phyloP scores from a whole-genome alignment of 192 early-diverging fungal genomes.

The Dissophora globulifera region DNA sequence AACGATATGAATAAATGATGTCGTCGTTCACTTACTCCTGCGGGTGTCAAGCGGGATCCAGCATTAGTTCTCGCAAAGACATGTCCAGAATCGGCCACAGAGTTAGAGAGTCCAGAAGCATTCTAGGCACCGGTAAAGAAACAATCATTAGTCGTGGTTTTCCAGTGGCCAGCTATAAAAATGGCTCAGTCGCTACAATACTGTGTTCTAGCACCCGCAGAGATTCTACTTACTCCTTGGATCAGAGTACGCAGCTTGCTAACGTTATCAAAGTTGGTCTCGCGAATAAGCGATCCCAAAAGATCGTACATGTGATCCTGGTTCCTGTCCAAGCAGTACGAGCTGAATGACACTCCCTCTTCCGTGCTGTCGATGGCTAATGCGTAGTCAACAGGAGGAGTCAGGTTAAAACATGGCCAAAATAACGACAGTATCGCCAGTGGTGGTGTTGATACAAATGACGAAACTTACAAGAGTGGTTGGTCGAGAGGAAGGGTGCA shows the following conservation, averaged over 20 bases:
- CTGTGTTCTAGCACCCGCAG: no score
- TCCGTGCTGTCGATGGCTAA: constrained; percentile 71
- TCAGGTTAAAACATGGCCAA: no score
- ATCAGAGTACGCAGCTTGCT: constrained; percentile 84
- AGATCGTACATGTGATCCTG: constrained; percentile 79
- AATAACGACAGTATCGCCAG: no score
- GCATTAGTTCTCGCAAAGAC: constrained; percentile 81
- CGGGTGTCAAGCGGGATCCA: constrained; percentile 67
- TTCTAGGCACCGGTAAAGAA: no score
- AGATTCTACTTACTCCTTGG: constrained; percentile 54
- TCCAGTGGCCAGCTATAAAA: no score
- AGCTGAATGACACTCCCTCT: constrained; percentile 69
- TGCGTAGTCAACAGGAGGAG: no score
- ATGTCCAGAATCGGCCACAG: constrained; percentile 86
- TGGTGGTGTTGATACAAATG: no score
- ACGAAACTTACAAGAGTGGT: constrained; percentile 61
- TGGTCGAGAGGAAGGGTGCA: constrained; percentile 71
- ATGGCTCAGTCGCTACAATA: no score
- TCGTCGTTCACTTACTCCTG: constrained; percentile 59
- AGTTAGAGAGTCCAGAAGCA: constrained; percentile 79
- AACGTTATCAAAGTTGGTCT: constrained; percentile 77
- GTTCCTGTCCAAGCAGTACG: constrained; percentile 80
- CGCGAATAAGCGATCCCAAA: constrained; percentile 73
- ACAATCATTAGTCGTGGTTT: no score
- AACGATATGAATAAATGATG: no score